Evolutionary conservation across 179 eudicot genomes (phyloP), one percentile per base, ranked within the genome.

Genomic region (Gypsophila paniculata): DNA sequence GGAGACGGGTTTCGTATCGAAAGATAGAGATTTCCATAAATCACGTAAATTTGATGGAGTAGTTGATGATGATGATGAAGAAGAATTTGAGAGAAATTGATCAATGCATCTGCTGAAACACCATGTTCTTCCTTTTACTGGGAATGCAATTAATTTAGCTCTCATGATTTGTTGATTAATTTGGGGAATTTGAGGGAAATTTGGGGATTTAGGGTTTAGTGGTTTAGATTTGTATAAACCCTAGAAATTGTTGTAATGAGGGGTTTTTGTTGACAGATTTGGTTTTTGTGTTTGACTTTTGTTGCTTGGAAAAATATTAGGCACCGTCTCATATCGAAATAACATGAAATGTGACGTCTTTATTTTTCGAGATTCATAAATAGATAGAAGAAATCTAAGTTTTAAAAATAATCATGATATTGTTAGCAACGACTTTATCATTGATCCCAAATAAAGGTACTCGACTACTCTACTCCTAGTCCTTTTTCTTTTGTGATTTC

Each of bases 121-220:
- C 99, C 99, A 95, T 64, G 79, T 88, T 70, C 93, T 88, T 39
- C 99, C 99, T 76, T 79, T 88, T 42, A 95, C 80, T 4, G 99
- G 98, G 57, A 95, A 95, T 70, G 90, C 98, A 38, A 92, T 80
- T 78, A 95, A 46, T 82, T 81, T 87, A 1, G 95, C 96, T 78
- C 82, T 85, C 93, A 88, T 89, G 54, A 53, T 85, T 55, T 0
- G 12, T 6, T 21, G 32, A 42, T 0, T 8, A 46, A 22, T 19
- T 67, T 67, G 0, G 52, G 15, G 52, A 44, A 9, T 44, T 44
- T 44, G 8, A 10, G 17, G 21, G 6, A 48, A 46, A 22, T 68
- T 68, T 51, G 70, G 70, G 70, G 22, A 67, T 68, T 52, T 10
- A 13, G 6, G 21, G 42, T 53, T 6, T 8, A 6, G 52, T 22